phyloP scores from a whole-genome alignment of 1,139 yeast species.

The Blastobotrys serpentis region DNA sequence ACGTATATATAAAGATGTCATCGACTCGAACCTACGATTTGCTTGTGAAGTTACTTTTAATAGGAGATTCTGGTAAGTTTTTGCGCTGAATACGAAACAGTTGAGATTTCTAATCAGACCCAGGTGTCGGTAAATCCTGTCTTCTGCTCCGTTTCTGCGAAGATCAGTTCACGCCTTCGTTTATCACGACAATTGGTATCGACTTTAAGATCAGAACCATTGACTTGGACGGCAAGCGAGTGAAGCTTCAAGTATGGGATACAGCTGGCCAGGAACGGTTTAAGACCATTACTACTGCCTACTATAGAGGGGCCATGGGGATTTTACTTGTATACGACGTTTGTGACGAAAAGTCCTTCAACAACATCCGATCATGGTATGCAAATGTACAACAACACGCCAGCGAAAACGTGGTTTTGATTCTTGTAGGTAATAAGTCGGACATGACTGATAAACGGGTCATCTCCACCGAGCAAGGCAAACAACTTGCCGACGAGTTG shows the following conservation, averaged over 20 bases:
- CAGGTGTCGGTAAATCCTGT: slow-evolving; percentile 92
- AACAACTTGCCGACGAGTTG: slow-evolving; percentile 79
- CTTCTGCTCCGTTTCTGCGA: slow-evolving; percentile 90
- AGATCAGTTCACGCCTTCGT: slow-evolving; percentile 93
- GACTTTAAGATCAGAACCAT: slow-evolving; percentile 97
- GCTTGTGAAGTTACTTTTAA: slow-evolving; percentile 88
- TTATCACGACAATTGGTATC: slow-evolving; percentile 95
- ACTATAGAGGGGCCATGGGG: slow-evolving; percentile 99
- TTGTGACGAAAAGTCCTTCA: slow-evolving; percentile 90
- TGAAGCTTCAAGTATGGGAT: slow-evolving; percentile 97
- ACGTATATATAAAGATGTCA: slow-evolving; percentile 29
- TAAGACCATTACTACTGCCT: slow-evolving; percentile 95
- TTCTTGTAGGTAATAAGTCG: slow-evolving; percentile 92
- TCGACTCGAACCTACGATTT: slow-evolving; percentile 81
- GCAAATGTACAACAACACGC: slow-evolving; percentile 96
- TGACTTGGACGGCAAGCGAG: slow-evolving; percentile 86
- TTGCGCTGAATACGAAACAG: no score
- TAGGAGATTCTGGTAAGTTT: slow-evolving; percentile 79
- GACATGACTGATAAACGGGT: slow-evolving; percentile 74
- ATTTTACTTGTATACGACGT: slow-evolving; percentile 94
- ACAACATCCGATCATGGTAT: slow-evolving; percentile 84
- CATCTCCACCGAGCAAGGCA: slow-evolving; percentile 86
- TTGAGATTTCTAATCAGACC: not conserved
- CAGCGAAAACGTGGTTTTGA: slow-evolving; percentile 88
- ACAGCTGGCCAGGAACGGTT: slow-evolving; percentile 99